Base-by-base conservation (phyloP, 2,329 filamentous ascomycete species). In the Colletotrichum lindemuthianum region DNA sequence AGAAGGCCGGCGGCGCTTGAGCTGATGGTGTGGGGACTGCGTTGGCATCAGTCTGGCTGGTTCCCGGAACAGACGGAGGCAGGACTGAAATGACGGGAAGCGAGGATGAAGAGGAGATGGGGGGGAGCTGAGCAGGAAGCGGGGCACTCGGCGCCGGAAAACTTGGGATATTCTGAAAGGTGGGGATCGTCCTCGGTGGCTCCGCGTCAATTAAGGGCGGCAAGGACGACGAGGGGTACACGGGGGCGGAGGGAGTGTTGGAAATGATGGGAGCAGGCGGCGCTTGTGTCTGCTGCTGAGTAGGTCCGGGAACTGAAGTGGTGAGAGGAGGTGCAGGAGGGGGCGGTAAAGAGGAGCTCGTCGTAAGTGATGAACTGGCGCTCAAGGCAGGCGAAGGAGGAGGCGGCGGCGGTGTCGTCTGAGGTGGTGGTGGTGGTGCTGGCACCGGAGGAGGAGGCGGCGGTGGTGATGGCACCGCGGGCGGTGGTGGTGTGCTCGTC, bases 31-130 rank as follows among this genome's bases (percentile, higher is more conserved):
- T 68, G 53, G 69, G 61, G 48, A 67, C 60, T 68, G 72, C 59
- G 69, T 68, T 73, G 69, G 64, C 72, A 77, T 78, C 75, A 78
- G 76, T 73, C 73, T 72, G 69, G 74, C 72, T 77, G 72, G 68
- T 72, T 71, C 73, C 59, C 49, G 67, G 65, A 67, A 72, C 69
- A 60, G 71, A 56, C 57, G 68, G 67, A 34, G 44, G 55, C 37
- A 53, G 41, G 33, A 51, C 53, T 37, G 63, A 59, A 10, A 61
- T 45, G 56, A 54, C 57, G 16, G 39, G 60, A 24, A 39, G 34
- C 24, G 60, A 59, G 34, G 57, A 51, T 24, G 56, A 60, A 32
- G 39, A 57, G 12, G 39, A 59, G 7, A 33, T 6, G 33, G 53
- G 53, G 33, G 50, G 45, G 13, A 63, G 7, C 39, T 63, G 44